Base-by-base conservation (phyloP, 192 early-diverging fungal species). In the Cladochytrium replicatum region DNA sequence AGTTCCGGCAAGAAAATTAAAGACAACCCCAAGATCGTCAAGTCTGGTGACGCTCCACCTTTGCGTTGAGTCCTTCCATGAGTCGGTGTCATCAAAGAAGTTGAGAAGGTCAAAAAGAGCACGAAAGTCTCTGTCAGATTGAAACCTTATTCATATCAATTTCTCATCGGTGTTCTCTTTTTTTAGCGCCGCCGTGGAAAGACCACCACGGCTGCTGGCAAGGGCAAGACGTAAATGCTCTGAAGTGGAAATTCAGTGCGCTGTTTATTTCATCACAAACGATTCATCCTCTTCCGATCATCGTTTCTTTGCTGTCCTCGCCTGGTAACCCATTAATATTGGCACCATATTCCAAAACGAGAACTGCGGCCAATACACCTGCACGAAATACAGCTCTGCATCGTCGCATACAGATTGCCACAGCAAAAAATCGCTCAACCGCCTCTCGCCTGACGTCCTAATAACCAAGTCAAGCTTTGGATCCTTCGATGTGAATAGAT, bases 301-400 rank as follows among this genome's bases (percentile, higher is more conserved):
- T n/a, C n/a, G n/a, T n/a, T n/a, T n/a, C n/a, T n/a, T n/a, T n/a
- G n/a, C n/a, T n/a, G n/a, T n/a, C n/a, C n/a, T n/a, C n/a, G 53
- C 58, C 64, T 98, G 94, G 55, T 84, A 98, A 29, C 84, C 71
- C 0, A 94, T 41, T 11, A 99, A 56, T 2, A 89, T 81, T 3
- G 80, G 81, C 25, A 93, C 56, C 60, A 97, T 81, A 27, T 87
- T 66, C 77, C 80, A 86, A 31, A 97, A 81, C 0, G 83, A 82
- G 58, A 99, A 99, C 40, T 97, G 89, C 5, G 96, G 96, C 96
- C 96, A 99, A 38, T 78, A 78, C 11, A 83, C 82, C 27, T 89
- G 71, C 11, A 94, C 75, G 69, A 97, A 99, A 42, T 89, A 82
- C 29, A n/a, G n/a, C n/a, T n/a, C 46, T 32, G 21, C 29, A 13